Percentiles rank a stretch among this genome's conserved stretches.
Evolutionary conservation across 345 rosid species (phyloP).

Genomic region (Melaleuca alternifolia): DNA sequence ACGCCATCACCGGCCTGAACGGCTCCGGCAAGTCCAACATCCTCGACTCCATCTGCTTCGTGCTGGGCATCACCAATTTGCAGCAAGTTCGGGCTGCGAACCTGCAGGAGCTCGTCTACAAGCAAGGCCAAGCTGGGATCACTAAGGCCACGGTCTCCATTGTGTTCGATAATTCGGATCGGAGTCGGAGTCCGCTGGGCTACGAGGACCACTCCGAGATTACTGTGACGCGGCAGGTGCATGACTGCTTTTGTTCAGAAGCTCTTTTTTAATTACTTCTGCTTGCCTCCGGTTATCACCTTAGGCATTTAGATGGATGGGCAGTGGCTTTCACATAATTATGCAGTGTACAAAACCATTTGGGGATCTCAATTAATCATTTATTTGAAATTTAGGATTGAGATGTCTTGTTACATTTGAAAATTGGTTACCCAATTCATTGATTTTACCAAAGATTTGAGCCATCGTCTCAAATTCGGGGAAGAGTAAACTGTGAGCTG

Average conservation of each 20-base stretch:
- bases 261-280: background rate
- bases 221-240: conserved; percentile 85
- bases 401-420: background rate
- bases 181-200: conserved; percentile 78
- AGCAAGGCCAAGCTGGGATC: conserved; percentile 99
- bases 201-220: conserved; percentile 82
- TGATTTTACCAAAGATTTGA: background rate
- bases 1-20: conserved; percentile 91
- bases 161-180: conserved; percentile 77
- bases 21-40: conserved; percentile 99
- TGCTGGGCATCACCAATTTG: conserved; percentile 92
- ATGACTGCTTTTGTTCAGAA: background rate
- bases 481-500: background rate
- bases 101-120: conserved; percentile 96
- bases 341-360: background rate
- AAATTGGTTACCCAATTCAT: background rate
- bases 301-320: background rate
- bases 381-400: background rate
- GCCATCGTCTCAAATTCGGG: background rate
- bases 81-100: conserved; percentile 98
- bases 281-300: background rate
- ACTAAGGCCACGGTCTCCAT: conserved; percentile 92
- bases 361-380: background rate
- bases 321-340: background rate
- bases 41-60: conserved; percentile 95